These are phyloP conservation scores for Hypoxylon rickii DNA, from an alignment of 495 filamentous ascomycete species.

Conservation along the genomic window DNA sequence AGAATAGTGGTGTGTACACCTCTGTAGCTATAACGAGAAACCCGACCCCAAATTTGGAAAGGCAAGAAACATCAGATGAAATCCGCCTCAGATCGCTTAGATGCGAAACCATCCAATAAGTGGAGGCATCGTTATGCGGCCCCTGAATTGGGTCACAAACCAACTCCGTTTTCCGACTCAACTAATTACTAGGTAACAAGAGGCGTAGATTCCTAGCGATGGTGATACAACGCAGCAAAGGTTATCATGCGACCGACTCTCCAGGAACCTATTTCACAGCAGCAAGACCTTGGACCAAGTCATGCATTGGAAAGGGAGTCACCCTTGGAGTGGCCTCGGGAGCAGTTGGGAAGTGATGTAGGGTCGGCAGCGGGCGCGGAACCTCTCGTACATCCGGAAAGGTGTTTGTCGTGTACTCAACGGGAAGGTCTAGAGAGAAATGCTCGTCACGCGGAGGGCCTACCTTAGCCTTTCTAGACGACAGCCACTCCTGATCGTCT, in stretches of 20 bases:
- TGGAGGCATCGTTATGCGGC: neutral
- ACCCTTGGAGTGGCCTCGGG: conserved; percentile 30
- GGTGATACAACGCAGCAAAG: neutral
- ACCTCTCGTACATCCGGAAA: conserved; percentile 34
- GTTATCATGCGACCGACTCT: neutral
- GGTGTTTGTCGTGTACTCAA: conserved; percentile 25
- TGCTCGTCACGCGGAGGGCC: conserved; percentile 18
- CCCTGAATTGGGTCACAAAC: conserved; percentile 8
- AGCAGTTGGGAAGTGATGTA: conserved; percentile 23
- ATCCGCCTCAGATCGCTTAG: conserved; percentile 4
- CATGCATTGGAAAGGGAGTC: conserved; percentile 27
- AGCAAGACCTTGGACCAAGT: conserved; percentile 24
- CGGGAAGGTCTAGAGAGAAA: conserved; percentile 25
- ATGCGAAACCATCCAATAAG: neutral
- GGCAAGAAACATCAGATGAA: conserved; percentile 2
- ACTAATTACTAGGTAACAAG: neutral
- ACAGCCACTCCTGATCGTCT: conserved; percentile 21
- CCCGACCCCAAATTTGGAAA: conserved; percentile 4
- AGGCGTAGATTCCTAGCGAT: neutral
- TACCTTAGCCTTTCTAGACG: conserved; percentile 12
- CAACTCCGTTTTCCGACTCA: neutral
- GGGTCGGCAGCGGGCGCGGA: conserved; percentile 26
- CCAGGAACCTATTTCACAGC: conserved; percentile 16
- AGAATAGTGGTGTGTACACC: conserved; percentile 24
- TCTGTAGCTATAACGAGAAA: conserved; percentile 10